Percentiles rank a stretch among this genome's conserved stretches.
Conservation (phyloP, 1,284 basidiomycete species). For the Omphalotus olearius region DNA sequence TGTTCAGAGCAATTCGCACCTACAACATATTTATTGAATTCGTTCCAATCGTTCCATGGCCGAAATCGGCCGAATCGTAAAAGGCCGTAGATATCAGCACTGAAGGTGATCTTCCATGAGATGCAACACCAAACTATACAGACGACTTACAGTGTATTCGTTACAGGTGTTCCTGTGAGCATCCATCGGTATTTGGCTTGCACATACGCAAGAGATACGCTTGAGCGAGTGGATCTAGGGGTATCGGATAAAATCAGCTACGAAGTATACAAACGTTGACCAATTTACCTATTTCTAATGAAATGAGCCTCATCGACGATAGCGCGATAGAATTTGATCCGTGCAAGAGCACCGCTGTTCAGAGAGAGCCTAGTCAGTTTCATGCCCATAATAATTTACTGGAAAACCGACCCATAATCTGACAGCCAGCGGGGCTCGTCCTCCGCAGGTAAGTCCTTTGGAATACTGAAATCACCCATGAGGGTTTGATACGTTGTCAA, state of each 20-base stretch:
- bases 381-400: neutral
- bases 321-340: constrained; percentile 55
- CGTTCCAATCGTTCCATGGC: constrained; percentile 66
- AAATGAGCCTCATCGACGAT: constrained; percentile 71
- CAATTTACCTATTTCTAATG: constrained; percentile 53
- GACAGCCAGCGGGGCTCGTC: constrained; percentile 45
- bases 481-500: constrained; percentile 70
- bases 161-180: constrained; percentile 69
- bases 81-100: constrained; percentile 65
- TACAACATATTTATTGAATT: constrained; percentile 56
- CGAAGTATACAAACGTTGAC: neutral
- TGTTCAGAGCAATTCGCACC: constrained; percentile 14
- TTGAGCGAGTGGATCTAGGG: constrained; percentile 48
- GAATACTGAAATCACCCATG: constrained; percentile 48
- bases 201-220: constrained; percentile 52
- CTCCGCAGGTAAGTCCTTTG: constrained; percentile 36
- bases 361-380: neutral
- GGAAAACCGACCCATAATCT: constrained; percentile 40
- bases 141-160: constrained; percentile 50
- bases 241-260: neutral
- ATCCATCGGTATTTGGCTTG: constrained; percentile 64
- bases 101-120: constrained; percentile 20
- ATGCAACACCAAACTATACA: neutral
- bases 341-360: constrained; percentile 49
- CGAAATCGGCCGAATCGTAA: constrained; percentile 62